Conservation (phyloP, 441 rosid species). For the Adansonia rubrostipa region DNA sequence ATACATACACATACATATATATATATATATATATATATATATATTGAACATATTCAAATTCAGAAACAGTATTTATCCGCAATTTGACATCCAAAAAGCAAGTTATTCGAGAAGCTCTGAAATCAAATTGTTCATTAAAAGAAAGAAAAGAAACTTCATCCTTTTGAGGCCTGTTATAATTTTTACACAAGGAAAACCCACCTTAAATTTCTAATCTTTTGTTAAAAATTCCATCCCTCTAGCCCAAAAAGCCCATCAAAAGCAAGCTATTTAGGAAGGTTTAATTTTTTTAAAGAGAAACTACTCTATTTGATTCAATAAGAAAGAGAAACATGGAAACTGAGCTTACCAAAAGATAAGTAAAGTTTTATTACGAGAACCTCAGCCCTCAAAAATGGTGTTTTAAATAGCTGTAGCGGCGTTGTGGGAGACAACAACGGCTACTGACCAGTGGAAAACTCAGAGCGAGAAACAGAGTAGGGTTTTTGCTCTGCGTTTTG, state of each 20-base stretch:
- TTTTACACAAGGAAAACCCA: background rate
- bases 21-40: no score
- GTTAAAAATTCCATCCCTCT: background rate
- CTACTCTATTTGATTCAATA: background rate
- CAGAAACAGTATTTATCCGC: background rate
- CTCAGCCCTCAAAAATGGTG: background rate
- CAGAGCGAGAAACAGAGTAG: conserved; percentile 10
- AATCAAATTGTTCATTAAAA: background rate
- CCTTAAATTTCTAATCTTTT: background rate
- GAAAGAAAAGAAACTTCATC: background rate
- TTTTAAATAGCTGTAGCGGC: background rate
- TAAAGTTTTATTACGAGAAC: background rate
- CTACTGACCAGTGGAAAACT: conserved; percentile 11
- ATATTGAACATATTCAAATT: background rate
- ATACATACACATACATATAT: no score
- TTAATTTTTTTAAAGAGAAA: background rate
- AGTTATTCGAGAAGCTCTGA: background rate
- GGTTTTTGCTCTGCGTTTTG: background rate
- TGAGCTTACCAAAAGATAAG: conserved; percentile 2
- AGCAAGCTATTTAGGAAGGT: conserved; percentile 9
- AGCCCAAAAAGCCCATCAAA: background rate
- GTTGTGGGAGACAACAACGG: conserved; percentile 17
- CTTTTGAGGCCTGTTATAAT: background rate
- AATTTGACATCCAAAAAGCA: background rate
- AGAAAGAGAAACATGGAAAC: background rate